Conservation (phyloP, 768 basidiomycete species). For the Mrakia blollopis region DNA sequence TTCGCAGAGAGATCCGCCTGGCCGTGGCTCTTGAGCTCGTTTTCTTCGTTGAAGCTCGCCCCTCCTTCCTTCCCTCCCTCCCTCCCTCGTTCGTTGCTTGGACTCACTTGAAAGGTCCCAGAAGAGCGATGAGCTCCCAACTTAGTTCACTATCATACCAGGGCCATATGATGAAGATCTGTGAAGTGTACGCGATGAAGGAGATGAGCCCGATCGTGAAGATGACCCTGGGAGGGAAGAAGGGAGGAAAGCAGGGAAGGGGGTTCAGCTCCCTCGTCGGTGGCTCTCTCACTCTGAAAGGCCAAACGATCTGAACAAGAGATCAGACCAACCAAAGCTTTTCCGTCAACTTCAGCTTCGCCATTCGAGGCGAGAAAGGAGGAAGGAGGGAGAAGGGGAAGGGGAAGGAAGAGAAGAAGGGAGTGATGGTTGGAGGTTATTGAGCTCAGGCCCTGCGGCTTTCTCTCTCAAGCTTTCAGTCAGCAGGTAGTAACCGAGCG, state of each 20-base stretch:
- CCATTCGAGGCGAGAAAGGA: neutral
- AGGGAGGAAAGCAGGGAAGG: neutral
- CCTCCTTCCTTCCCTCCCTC: neutral
- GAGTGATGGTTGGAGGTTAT: neutral
- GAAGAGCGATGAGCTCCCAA: constrained; percentile 66
- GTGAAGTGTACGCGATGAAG: constrained; percentile 84
- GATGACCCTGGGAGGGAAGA: neutral
- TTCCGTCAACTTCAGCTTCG: constrained; percentile 2
- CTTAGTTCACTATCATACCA: constrained; percentile 79
- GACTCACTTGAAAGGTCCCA: constrained; percentile 85
- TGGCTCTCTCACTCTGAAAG: neutral
- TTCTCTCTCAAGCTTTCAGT: neutral
- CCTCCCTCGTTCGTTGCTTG: neutral
- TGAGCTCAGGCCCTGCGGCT: neutral
- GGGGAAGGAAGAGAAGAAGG: neutral
- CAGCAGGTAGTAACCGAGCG: neutral
- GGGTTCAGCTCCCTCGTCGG: neutral
- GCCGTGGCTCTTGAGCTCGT: neutral
- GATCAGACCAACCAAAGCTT: neutral
- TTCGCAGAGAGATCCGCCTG: too few relatives aligned
- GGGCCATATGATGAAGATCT: constrained; percentile 85
- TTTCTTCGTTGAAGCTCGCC: neutral
- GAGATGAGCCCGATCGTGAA: constrained; percentile 40
- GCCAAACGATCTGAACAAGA: neutral
- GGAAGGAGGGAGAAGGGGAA: neutral